A percentile compares a stretch with the other conserved stretches of the same genome.
These are phyloP conservation scores for Phytophthora kernoviae DNA, from an alignment of 352 stramenopile species.

Conservation along the genomic window DNA sequence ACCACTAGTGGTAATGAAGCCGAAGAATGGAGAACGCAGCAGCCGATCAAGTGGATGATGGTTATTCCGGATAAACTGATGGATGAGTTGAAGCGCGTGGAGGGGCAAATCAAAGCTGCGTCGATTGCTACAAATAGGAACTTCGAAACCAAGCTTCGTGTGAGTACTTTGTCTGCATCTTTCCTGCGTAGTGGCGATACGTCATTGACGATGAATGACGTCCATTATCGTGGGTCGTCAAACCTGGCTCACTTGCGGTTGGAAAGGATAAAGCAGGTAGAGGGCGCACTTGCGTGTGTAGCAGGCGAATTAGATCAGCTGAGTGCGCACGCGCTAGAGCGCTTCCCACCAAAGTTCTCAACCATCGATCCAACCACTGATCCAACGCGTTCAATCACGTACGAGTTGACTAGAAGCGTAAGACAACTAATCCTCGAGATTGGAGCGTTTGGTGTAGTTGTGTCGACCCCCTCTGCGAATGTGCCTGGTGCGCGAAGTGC, in stretches of 20 bases:
- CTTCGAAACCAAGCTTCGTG: slow-evolving; percentile 41
- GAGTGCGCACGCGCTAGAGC: slow-evolving; percentile 13
- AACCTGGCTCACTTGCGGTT: slow-evolving; percentile 23
- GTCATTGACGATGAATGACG: slow-evolving; percentile 21
- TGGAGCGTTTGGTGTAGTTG: slow-evolving; percentile 40
- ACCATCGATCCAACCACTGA: slow-evolving; percentile 4
- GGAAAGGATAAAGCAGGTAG: slow-evolving; percentile 27
- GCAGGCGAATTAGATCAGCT: slow-evolving; percentile 18
- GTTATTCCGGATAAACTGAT: slow-evolving; percentile 41
- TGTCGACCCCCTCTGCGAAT: slow-evolving; percentile 13
- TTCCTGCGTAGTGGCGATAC: slow-evolving; percentile 27
- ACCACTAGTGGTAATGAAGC: background rate
- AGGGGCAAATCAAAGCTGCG: slow-evolving; percentile 35
- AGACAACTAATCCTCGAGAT: slow-evolving; percentile 39
- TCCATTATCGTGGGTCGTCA: slow-evolving; percentile 13
- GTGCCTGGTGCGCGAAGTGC: background rate
- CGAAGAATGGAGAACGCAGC: slow-evolving; percentile 2
- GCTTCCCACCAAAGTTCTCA: slow-evolving; percentile 6
- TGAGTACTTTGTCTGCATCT: slow-evolving; percentile 25
- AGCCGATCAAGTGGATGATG: slow-evolving; percentile 48
- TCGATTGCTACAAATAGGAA: slow-evolving; percentile 17
- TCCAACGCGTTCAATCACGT: background rate
- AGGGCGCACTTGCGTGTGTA: slow-evolving; percentile 25
- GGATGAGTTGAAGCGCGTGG: slow-evolving; percentile 35
- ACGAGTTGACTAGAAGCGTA: slow-evolving; percentile 24